phyloP scores from a whole-genome alignment of 495 filamentous ascomycete genomes.

The Ramalina intermedia region DNA sequence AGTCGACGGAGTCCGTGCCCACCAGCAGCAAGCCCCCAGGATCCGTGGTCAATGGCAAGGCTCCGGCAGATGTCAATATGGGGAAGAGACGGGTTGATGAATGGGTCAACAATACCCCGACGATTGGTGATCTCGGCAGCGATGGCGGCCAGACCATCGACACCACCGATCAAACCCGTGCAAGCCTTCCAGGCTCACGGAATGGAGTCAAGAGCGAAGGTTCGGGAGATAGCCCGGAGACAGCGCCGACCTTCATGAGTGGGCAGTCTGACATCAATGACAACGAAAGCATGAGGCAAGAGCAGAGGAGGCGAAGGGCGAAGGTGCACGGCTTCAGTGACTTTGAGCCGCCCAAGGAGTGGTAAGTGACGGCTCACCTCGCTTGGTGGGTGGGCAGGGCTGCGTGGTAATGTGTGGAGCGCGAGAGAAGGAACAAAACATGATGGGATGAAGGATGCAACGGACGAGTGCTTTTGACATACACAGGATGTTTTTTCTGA shows the following conservation, averaged over 20 bases:
- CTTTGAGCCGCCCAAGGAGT: constrained; percentile 15
- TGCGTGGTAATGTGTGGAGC: too few relatives aligned
- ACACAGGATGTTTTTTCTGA: too few relatives aligned
- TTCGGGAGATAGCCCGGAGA: background rate
- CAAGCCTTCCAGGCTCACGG: background rate
- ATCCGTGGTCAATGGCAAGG: constrained; percentile 1
- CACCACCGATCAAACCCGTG: constrained; percentile 1
- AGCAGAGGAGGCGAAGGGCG: constrained; percentile 13
- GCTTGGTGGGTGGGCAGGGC: too few relatives aligned
- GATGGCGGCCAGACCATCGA: constrained; percentile 8
- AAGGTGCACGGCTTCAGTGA: constrained; percentile 18
- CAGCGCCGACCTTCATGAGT: background rate
- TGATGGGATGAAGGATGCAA: too few relatives aligned
- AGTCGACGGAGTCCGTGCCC: constrained; percentile 5
- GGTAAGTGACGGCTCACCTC: constrained; percentile 2
- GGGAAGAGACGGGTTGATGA: constrained; percentile 14
- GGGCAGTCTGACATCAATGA: constrained; percentile 2
- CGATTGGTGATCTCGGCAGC: constrained; percentile 7
- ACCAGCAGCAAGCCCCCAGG: constrained; percentile 1
- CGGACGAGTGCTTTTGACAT: too few relatives aligned
- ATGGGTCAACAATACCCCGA: constrained; percentile 8
- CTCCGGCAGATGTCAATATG: constrained; percentile 3
- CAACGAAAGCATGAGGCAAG: constrained; percentile 8
- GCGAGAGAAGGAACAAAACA: too few relatives aligned
- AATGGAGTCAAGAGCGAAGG: constrained; percentile 4